phyloP scores from a whole-genome alignment of 2,329 filamentous ascomycete genomes.

The Dryadomyces quercivorus region DNA sequence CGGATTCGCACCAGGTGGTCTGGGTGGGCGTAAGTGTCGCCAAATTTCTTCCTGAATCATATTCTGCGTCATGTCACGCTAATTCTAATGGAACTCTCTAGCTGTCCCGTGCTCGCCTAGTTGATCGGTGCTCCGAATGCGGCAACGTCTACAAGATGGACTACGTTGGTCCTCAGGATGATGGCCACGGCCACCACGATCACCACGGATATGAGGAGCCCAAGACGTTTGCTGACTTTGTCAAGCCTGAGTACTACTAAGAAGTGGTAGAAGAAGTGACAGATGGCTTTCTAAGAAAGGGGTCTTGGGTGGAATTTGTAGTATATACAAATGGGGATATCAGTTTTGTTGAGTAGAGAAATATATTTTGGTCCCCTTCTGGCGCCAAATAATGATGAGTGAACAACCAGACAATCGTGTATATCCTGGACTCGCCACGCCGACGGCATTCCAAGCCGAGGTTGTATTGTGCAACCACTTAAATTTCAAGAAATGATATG shows the following conservation, averaged over 20 bases:
- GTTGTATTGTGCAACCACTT: too few species aligned
- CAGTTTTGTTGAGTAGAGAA: neutral
- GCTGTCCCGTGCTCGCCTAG: conserved; percentile 78
- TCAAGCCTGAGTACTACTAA: conserved; percentile 91
- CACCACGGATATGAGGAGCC: conserved; percentile 61
- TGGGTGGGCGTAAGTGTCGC: conserved; percentile 75
- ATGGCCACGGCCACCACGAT: conserved; percentile 46
- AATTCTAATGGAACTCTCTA: neutral
- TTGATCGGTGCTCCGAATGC: conserved; percentile 95
- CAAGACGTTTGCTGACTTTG: conserved; percentile 93
- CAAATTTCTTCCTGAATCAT: neutral
- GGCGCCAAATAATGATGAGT: neutral
- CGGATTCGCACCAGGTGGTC: conserved; percentile 78
- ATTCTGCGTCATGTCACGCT: neutral
- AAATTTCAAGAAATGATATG: neutral
- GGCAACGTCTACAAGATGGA: conserved; percentile 97
- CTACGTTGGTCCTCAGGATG: conserved; percentile 75
- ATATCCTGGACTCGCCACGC: too few species aligned
- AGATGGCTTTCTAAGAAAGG: too few species aligned
- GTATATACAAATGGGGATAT: neutral
- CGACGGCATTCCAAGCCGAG: too few species aligned
- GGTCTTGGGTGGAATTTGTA: neutral
- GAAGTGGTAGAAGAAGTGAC: neutral
- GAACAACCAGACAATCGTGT: neutral
- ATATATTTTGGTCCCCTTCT: neutral